Percentiles rank a stretch among this genome's conserved stretches.
phyloP scores from a whole-genome alignment of 2,329 filamentous ascomycete species.

The Monilinia aucupariae region DNA sequence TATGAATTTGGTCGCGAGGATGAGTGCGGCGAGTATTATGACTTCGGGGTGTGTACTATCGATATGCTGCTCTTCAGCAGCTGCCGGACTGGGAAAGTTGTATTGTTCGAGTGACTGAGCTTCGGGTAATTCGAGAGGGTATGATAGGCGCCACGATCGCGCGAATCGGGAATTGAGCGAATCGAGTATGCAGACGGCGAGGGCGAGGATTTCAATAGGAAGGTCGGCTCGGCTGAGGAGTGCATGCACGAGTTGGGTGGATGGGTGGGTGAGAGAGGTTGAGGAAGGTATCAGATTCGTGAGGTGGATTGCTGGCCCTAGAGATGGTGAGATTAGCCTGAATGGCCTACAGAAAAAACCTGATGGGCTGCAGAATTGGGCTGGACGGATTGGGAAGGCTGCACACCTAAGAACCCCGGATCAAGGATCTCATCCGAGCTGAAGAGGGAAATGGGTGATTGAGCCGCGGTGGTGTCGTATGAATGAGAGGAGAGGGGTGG shows the following conservation, averaged over 20 bases:
- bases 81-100: slow-evolving; percentile 22
- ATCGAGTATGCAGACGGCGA: slow-evolving; percentile 63
- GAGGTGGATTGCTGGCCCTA: slow-evolving; percentile 61
- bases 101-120: slow-evolving; percentile 34
- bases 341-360: slow-evolving; percentile 4
- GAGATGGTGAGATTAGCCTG: slow-evolving; percentile 30
- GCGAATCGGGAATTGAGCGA: slow-evolving; percentile 59
- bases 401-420: slow-evolving; percentile 31
- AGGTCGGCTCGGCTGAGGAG: slow-evolving; percentile 54
- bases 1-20: slow-evolving; percentile 61
- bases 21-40: slow-evolving; percentile 56
- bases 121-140: slow-evolving; percentile 41
- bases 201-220: slow-evolving; percentile 55
- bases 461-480: slow-evolving; percentile 21
- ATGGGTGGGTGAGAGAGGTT: slow-evolving; percentile 54
- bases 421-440: slow-evolving; percentile 29
- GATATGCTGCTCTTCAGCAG: slow-evolving; percentile 44
- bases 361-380: slow-evolving; percentile 2
- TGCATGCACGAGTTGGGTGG: slow-evolving; percentile 53
- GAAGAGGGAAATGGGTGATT: slow-evolving; percentile 23
- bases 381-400: slow-evolving; percentile 18
- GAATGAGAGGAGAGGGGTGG: slow-evolving; percentile 49
- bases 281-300: slow-evolving; percentile 61
- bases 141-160: slow-evolving; percentile 55
- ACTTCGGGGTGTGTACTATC: slow-evolving; percentile 58